Base-by-base conservation (phyloP, 805 yeast genomes). In the Ogataea haglerorum region DNA sequence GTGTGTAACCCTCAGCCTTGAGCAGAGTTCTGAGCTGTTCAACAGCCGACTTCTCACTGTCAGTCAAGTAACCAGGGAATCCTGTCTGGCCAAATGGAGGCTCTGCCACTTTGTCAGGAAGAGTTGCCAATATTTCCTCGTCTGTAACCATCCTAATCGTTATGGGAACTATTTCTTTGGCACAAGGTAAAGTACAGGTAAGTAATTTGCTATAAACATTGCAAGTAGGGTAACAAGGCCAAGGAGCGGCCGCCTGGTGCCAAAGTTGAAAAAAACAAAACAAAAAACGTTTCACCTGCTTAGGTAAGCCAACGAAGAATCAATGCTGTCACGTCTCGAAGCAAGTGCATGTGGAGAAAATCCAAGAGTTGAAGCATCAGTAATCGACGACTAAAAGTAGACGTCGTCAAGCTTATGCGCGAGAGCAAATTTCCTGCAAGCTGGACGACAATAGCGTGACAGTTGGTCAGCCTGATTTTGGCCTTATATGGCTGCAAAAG, bases 51-150 rank as follows among this genome's bases (percentile, higher is more conserved):
- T 74, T 68, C 66, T 93, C 96, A 34, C 76, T 78, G 8, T 74
- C 75, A 9, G 87, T 80, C 47, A 88, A 68, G 56, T 77, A 78
- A 22, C 96, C 95, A 19, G 95, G 88, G 63, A 78, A 82, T 4
- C 97, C 97, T 18, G 85, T 69, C 47, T 76, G 77, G 14, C 64
- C 62, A 19, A 52, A 34, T 5, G 75, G 63, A 13, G 79, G 75
- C 16, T 77, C 73, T n/a, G 84, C 80, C 35, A 79, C 72, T 13
- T 59, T 65, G 59, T 85, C 47, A 13, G 66, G 66, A 10, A 61
- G 36, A 3, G 61, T 44, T 12, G 52, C 60, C 19, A 57, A 26
- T 5, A 60, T 42, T 34, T 58, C 62, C 39, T 48, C 54, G 9
- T 57, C 61, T 4, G 60, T 35, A 35, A 38, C 58, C 50, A 45